phyloP scores from a whole-genome alignment of 2,329 filamentous ascomycete species.

The Monosporascus ibericus region DNA sequence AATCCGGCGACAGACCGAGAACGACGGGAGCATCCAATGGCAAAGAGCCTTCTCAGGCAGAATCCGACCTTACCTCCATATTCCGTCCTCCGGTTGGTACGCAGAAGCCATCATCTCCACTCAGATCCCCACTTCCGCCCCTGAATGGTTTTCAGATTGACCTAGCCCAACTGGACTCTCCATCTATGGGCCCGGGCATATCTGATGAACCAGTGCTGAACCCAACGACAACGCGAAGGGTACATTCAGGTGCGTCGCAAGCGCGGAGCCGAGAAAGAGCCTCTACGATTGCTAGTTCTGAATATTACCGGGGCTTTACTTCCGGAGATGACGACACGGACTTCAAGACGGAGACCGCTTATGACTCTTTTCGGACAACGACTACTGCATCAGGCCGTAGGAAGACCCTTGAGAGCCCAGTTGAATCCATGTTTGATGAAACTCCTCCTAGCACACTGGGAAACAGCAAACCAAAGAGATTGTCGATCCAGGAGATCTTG shows the following conservation, averaged over 20 bases:
- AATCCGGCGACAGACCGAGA: slow-evolving; percentile 17
- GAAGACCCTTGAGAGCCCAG: slow-evolving; percentile 61
- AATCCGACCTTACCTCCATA: slow-evolving; percentile 24
- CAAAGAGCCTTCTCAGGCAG: slow-evolving; percentile 20
- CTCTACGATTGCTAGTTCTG: slow-evolving; percentile 64
- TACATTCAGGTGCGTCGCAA: slow-evolving; percentile 22
- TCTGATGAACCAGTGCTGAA: slow-evolving; percentile 13
- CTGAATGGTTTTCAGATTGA: slow-evolving; percentile 49
- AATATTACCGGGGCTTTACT: slow-evolving; percentile 60
- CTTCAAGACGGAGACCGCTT: slow-evolving; percentile 70
- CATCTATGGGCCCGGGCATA: slow-evolving; percentile 31
- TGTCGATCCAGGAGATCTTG: slow-evolving; percentile 55
- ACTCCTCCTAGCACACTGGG: slow-evolving; percentile 57
- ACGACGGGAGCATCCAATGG: slow-evolving; percentile 21
- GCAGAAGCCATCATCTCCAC: slow-evolving; percentile 48
- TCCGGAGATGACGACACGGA: slow-evolving; percentile 74
- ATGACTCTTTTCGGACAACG: slow-evolving; percentile 68
- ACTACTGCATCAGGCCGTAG: slow-evolving; percentile 53
- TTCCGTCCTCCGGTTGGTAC: slow-evolving; percentile 27
- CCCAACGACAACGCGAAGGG: slow-evolving; percentile 14
- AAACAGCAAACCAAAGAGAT: slow-evolving; percentile 45
- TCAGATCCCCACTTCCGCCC: slow-evolving; percentile 51
- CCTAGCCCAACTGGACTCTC: slow-evolving; percentile 39
- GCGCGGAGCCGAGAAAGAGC: slow-evolving; percentile 42
- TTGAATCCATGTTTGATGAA: slow-evolving; percentile 78